A percentile compares a stretch with the other conserved stretches of the same genome.
phyloP scores from a whole-genome alignment of 495 filamentous ascomycete genomes.

The Letharia columbiana region DNA sequence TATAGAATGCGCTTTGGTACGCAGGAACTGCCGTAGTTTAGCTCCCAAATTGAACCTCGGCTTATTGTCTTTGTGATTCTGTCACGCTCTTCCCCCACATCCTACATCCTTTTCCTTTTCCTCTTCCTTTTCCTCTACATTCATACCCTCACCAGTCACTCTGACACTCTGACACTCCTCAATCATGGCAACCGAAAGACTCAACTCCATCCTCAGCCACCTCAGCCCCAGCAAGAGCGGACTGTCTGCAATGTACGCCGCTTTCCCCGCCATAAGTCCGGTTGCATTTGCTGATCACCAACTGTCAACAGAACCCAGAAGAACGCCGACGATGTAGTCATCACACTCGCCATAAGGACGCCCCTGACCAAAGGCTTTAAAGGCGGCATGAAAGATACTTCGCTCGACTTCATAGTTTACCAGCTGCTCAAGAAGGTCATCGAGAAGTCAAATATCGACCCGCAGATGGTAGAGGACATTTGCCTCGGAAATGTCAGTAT shows the following conservation, averaged over 20 bases:
- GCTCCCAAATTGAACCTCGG: conserved; percentile 9
- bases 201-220: conserved; percentile 81
- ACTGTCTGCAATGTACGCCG: conserved; percentile 65
- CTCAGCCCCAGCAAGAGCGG: conserved; percentile 61
- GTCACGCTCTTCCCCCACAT: conserved; percentile 8
- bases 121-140: neutral
- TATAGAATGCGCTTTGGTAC: neutral
- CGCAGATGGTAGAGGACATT: conserved; percentile 81
- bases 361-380: conserved; percentile 68
- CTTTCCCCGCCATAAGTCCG: conserved; percentile 5
- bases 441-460: conserved; percentile 67
- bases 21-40: neutral
- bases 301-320: conserved; percentile 64
- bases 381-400: conserved; percentile 91
- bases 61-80: conserved; percentile 4
- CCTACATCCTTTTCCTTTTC: neutral
- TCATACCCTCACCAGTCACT: neutral
- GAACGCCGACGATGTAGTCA: conserved; percentile 93
- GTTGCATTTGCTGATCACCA: conserved; percentile 14
- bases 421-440: conserved; percentile 68
- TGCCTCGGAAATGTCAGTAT: conserved; percentile 76
- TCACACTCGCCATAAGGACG: conserved; percentile 73
- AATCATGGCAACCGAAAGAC: conserved; percentile 73
- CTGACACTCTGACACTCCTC: neutral
- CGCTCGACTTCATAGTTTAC: conserved; percentile 77